Conservation (phyloP, 1,284 basidiomycete species). For the Wallemia ichthyophaga region DNA sequence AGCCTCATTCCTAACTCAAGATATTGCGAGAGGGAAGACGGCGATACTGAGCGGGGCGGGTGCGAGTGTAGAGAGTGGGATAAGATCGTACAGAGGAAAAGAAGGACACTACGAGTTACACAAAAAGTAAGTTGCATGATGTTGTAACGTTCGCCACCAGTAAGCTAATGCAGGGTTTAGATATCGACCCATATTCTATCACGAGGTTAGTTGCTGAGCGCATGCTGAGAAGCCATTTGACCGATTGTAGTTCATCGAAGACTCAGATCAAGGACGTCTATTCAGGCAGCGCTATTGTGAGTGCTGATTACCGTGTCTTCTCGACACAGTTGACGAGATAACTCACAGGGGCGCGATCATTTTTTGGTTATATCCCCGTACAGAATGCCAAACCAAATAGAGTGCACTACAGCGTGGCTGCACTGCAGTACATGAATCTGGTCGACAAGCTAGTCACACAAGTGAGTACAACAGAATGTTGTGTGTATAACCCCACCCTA, state of each 20-base stretch:
- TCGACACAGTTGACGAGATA: not conserved
- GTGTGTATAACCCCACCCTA: not conserved
- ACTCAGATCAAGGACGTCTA: constrained; percentile 39
- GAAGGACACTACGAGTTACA: constrained; percentile 33
- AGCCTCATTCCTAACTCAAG: not conserved
- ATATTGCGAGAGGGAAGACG: constrained; percentile 27
- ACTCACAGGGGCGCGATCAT: constrained; percentile 5
- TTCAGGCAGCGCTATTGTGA: not conserved
- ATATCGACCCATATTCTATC: not conserved
- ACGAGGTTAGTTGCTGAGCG: not conserved
- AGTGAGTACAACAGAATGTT: constrained; percentile 19
- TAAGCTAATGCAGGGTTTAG: not conserved
- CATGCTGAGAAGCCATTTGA: not conserved
- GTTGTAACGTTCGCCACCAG: not conserved
- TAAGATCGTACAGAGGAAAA: constrained; percentile 53
- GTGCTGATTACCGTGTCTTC: not conserved
- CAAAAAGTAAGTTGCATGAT: not conserved
- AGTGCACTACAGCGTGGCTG: constrained; percentile 55
- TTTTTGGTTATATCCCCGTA: constrained; percentile 49
- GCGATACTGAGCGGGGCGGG: constrained; percentile 61
- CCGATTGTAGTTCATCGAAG: not conserved
- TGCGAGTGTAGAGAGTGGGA: constrained; percentile 71
- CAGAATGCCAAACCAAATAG: constrained; percentile 50
- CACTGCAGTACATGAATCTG: constrained; percentile 36
- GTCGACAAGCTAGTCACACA: constrained; percentile 49